These are phyloP conservation scores for Pleurotus tuoliensis DNA, from an alignment of 768 basidiomycete species.

Conservation along the genomic window DNA sequence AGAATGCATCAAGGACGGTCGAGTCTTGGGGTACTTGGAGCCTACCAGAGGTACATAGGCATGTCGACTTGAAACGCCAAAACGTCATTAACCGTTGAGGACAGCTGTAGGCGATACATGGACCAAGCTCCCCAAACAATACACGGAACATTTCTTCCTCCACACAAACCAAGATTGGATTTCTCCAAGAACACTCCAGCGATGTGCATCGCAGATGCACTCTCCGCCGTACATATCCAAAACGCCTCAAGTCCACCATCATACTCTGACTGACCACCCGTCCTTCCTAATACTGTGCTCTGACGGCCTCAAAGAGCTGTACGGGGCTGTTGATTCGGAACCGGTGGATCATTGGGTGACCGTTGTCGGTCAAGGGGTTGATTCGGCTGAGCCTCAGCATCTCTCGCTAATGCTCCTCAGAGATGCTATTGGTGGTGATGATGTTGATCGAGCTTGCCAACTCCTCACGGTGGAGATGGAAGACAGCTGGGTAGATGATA, in stretches of 20 bases:
- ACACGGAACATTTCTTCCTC: conserved; percentile 33
- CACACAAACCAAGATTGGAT: conserved; percentile 30
- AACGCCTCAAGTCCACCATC: conserved; percentile 35
- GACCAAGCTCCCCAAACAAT: conserved; percentile 41
- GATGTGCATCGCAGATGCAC: conserved; percentile 28
- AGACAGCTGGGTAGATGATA: conserved; percentile 42
- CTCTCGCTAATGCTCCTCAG: conserved; percentile 35
- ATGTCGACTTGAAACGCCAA: background rate
- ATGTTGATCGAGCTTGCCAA: conserved; percentile 29
- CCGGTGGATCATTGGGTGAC: conserved; percentile 31
- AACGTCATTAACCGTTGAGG: background rate
- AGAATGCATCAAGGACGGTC: conserved; percentile 37
- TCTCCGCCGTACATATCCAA: conserved; percentile 45
- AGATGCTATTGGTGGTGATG: conserved; percentile 37
- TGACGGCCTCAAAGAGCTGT: conserved; percentile 39
- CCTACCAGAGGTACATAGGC: conserved; percentile 46
- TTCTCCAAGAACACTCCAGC: conserved; percentile 23
- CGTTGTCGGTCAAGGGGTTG: conserved; percentile 16
- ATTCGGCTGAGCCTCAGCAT: conserved; percentile 19
- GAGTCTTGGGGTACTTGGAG: conserved; percentile 53
- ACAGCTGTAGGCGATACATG: conserved; percentile 42
- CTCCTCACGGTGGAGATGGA: conserved; percentile 42
- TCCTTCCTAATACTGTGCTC: conserved; percentile 40
- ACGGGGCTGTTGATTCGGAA: conserved; percentile 19
- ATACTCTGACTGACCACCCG: conserved; percentile 22